Conservation (phyloP, 1,284 basidiomycete genomes). For the Ganoderma multipileum region DNA sequence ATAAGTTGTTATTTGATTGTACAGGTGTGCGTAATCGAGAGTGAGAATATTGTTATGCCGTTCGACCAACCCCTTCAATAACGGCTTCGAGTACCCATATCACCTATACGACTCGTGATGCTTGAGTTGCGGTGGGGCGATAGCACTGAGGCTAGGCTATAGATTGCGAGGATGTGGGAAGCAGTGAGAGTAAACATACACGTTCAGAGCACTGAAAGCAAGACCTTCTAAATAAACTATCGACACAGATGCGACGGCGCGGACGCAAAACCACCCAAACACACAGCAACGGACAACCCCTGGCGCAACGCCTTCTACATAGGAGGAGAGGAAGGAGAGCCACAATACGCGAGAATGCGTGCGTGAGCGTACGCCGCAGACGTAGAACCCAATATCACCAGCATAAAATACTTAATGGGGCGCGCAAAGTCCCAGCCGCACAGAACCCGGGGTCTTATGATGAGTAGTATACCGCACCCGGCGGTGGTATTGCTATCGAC, state of each 20-base stretch:
- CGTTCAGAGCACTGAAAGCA: slow-evolving; percentile 29
- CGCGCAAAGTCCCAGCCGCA: slow-evolving; percentile 16
- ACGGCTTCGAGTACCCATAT: background rate
- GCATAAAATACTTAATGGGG: slow-evolving; percentile 18
- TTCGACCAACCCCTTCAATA: background rate
- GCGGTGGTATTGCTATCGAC: slow-evolving; percentile 12
- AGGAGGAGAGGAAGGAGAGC: background rate
- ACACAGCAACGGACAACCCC: background rate
- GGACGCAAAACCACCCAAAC: background rate
- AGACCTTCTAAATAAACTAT: slow-evolving; percentile 26
- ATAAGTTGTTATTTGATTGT: background rate
- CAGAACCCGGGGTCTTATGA: slow-evolving; percentile 18
- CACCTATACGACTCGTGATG: background rate
- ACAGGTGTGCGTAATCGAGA: background rate
- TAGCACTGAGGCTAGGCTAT: background rate
- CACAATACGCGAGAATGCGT: background rate
- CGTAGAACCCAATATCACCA: slow-evolving; percentile 21
- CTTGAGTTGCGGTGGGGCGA: background rate
- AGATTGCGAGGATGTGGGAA: slow-evolving; percentile 2
- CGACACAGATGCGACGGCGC: slow-evolving; percentile 19
- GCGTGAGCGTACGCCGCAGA: slow-evolving; percentile 5
- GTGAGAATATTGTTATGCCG: background rate
- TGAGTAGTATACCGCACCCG: slow-evolving; percentile 30
- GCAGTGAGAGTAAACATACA: slow-evolving; percentile 20
- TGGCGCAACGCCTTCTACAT: slow-evolving; percentile 9